A percentile compares a stretch with the other conserved stretches of the same genome.
Conservation (phyloP, 208 protist genomes). For the Acanthamoeba triangularis region DNA sequence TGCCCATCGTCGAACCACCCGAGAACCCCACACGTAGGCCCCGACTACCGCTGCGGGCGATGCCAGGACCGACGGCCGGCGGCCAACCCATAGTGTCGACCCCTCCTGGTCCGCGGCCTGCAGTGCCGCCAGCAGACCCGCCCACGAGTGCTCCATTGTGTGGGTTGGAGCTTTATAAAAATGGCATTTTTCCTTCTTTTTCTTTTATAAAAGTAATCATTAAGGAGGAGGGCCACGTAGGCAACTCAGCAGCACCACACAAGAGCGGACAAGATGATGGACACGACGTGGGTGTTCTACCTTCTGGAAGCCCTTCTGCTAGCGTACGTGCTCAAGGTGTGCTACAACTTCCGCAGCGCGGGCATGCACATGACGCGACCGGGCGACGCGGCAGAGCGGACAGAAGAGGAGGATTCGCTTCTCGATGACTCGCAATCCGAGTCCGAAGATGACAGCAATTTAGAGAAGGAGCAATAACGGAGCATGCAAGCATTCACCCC, state of each 20-base stretch:
- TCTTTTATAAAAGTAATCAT: neutral
- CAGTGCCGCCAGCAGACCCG: too few relatives aligned
- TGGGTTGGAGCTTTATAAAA: too few relatives aligned
- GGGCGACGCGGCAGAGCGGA: neutral
- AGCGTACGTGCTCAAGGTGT: neutral
- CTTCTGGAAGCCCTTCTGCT: neutral
- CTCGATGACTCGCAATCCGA: neutral
- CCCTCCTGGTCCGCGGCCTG: too few relatives aligned
- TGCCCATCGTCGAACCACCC: neutral
- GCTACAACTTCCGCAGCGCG: constrained; percentile 4
- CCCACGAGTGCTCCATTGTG: neutral
- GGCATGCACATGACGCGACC: constrained; percentile 5
- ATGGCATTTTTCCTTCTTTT: too few relatives aligned
- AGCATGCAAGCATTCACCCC: too few relatives aligned
- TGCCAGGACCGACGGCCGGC: too few relatives aligned
- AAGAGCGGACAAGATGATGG: neutral
- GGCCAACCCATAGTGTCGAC: too few relatives aligned
- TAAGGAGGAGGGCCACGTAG: neutral
- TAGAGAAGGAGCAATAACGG: neutral
- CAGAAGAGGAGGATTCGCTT: neutral
- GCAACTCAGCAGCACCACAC: neutral
- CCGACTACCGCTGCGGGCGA: neutral
- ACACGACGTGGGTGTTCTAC: neutral
- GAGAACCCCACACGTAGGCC: neutral
- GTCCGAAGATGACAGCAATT: neutral